Evolutionary conservation across 2,329 filamentous ascomycete species (phyloP), one percentile per base, ranked within the genome.

Genomic region (Phoma herbarum): DNA sequence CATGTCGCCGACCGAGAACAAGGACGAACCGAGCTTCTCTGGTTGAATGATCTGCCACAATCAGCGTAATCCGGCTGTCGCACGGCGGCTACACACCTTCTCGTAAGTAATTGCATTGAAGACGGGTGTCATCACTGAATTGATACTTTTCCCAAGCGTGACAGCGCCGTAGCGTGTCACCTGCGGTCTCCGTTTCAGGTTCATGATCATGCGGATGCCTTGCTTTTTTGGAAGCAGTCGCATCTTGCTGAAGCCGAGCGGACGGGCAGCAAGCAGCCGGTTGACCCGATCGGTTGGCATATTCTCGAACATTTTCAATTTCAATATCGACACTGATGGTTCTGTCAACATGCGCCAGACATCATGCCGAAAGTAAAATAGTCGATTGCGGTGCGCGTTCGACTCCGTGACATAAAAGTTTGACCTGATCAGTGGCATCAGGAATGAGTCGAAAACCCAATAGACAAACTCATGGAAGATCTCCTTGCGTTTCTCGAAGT

Each of bases 371-470:
- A 97, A 98, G 78, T 92, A 99, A 76, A 96, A 97, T 0, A 98
- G 79, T 26, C 88, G 87, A 68, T 95, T 92, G 16, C 90, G 88
- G 71, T 97, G 87, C 1, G 83, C 82, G 62, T 87, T 93, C 0
- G 93, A 95, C 75, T 99, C 95, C 0, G 95, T 99, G 35, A 97
- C 91, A 72, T 98, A 94, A 70, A 99, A 99, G 70, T 95, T 93
- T 62, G 86, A 88, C 31, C 91, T 87, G 46, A 98, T 85, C 8
- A 99, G 83, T 10, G 95, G 94, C 67, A 98, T 90, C 55, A 99
- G 73, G 22, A 97, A 83, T 0, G 93, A 97, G 76, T 99, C 95
- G 69, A 99, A 95, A 4, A 96, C 65, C 74, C 93, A 99, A 78
- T 97, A 98, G 7, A 98, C 70, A 57, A 98, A 88, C 74, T 99